Evolutionary conservation across 495 filamentous ascomycete genomes (phyloP), one percentile per base, ranked within the genome.

Genomic region (Hypoxylon crocopeplum): DNA sequence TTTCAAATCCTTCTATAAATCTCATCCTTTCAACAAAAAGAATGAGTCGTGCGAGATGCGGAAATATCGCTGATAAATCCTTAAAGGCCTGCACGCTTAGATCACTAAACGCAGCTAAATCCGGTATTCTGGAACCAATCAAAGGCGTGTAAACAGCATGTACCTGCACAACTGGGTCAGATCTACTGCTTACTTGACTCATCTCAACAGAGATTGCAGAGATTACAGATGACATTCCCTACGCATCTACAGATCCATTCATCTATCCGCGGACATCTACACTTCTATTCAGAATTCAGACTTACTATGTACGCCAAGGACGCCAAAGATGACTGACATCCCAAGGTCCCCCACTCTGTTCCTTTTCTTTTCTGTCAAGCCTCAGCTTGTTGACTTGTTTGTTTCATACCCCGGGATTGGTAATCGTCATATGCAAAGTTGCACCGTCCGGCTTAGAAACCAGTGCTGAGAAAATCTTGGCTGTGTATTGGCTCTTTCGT

Each of bases 21-120:
- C n/a, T 27, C 24, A 27, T 27, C 24, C 24, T 27, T 8, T 27
- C n/a, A n/a, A n/a, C n/a, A 8, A 8, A 22, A 30, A 27, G 8
- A 16, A 41, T 33, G 25, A 16, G 6, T 1, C 17, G 19, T 45
- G 13, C 32, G 25, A 30, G 16, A 34, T 21, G 5, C 33, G 22
- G 37, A 50, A 42, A 41, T 51, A 45, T 50, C 55, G 55, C 55
- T 59, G 47, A 59, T 50, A 59, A 59, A 51, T 58, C 38, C 54
- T 24, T 49, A 3, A 45, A 53, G 5, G 29, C 7, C 29, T 24
- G 25, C 5, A 29, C 10, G 25, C 25, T 10, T 29, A 38, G 36
- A 38, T 38, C 16, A 17, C 16, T 38, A 19, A 19, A 2, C 15
- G 2, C n/a, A 19, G 48, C 25, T 39, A 56, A 56, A 40, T 47